Evolutionary conservation across 169 alveolate genomes (phyloP), one percentile per base, ranked within the genome.

Genomic region (Eimeria praecox): DNA sequence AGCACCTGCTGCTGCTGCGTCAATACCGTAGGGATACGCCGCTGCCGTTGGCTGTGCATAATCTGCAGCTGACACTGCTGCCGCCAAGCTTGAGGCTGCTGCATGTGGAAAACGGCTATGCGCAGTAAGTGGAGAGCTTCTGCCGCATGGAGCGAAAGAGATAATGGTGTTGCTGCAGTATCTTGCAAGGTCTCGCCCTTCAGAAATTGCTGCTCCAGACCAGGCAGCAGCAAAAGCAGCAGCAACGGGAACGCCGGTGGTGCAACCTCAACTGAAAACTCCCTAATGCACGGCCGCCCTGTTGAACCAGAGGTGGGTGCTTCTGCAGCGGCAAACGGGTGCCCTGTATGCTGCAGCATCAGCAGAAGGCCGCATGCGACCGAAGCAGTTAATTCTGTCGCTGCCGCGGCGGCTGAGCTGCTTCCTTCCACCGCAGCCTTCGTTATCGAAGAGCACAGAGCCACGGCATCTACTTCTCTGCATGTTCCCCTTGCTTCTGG

Each of bases 401-500:
- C 93, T 40, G 93, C 93, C 30, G 83, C 82, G 12, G 93, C 93
- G 4, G 93, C 93, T 24, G 66, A 44, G 44, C 93, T 62, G 46
- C 62, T 87, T 14, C 93, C 93, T 22, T 40, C 44, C 42, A 46
- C 44, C 22, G 93, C 93, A 33, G 93, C 93, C 49, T 87, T 87
- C 12, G 64, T 38, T 40, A 87, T 87, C 4, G 82, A 62, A 22
- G 6, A 0, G n/a, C 93, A 87, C 56, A 87, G 82, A 22, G 62
- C 56, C 64, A 62, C 56, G 20, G 82, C 82, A 9, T 56, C 35
- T 24, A 83, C 93, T 35, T 16, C 59, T 56, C 27, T 35, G 33
- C 49, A 44, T 87, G 83, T 33, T 87, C 5, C 40, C 64, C 0
- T 40, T 40, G 38, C 77, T 35, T 38, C 91, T 38, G 59, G 80